phyloP scores from a whole-genome alignment of 192 early-diverging fungal genomes.

The Chytriomyces confervae region DNA sequence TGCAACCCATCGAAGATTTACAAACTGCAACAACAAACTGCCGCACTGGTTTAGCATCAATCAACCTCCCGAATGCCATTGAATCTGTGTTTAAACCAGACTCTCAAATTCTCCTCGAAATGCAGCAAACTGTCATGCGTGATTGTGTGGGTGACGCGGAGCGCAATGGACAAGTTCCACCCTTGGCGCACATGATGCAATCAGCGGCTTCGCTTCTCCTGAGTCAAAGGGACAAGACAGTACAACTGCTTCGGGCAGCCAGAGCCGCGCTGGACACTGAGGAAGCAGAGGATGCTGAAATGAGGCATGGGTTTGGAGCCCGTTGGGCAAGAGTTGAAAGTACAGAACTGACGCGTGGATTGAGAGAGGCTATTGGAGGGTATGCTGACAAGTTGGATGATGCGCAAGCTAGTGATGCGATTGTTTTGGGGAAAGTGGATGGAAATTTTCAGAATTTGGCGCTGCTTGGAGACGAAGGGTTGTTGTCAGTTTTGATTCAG shows the following conservation, averaged over 20 bases:
- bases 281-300: background rate
- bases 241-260: background rate
- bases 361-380: conserved; percentile 8
- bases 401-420: conserved; percentile 8
- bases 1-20: background rate
- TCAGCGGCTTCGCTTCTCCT: background rate
- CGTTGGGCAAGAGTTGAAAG: conserved; percentile 6
- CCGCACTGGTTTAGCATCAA: background rate
- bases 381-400: conserved; percentile 21
- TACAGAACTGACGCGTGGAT: background rate
- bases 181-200: background rate
- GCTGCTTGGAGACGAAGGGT: background rate
- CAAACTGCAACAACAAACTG: background rate
- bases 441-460: conserved; percentile 6
- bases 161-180: background rate
- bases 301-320: background rate
- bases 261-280: conserved; percentile 2
- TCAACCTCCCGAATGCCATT: background rate
- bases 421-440: conserved; percentile 10
- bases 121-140: background rate
- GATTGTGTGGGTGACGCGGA: background rate
- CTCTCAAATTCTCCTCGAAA: conserved; percentile 5
- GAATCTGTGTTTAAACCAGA: background rate
- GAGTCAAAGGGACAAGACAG: background rate
- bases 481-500: background rate